Conservation (phyloP, 225 moss, liverwort and hornwort species). For the Climacium dendroides region DNA sequence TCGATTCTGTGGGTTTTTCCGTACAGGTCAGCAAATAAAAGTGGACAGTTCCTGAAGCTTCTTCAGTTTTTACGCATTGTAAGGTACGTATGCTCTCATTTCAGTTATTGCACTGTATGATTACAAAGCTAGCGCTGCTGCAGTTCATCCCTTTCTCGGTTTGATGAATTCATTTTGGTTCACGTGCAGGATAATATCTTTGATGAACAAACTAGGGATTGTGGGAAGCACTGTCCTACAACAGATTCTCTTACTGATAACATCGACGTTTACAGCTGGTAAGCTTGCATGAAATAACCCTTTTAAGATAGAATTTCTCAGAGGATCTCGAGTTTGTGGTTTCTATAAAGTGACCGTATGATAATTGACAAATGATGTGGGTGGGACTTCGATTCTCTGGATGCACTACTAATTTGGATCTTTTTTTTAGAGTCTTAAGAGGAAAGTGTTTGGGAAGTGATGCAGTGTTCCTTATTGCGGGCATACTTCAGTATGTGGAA, state of each 20-base stretch:
- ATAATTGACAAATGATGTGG: background rate
- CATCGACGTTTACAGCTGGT: slow-evolving; percentile 56
- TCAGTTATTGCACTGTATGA: background rate
- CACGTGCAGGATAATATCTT: slow-evolving; percentile 33
- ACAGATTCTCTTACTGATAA: slow-evolving; percentile 46
- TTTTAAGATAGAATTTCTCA: background rate
- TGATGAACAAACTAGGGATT: slow-evolving; percentile 36
- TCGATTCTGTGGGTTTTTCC: background rate
- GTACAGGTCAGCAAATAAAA: slow-evolving; percentile 18
- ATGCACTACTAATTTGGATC: background rate
- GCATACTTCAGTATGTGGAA: slow-evolving; percentile 78
- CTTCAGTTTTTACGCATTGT: slow-evolving; percentile 58
- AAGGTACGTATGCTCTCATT: slow-evolving; percentile 16
- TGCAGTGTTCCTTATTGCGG: slow-evolving; percentile 87
- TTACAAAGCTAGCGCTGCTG: background rate
- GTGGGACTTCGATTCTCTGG: background rate
- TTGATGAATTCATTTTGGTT: background rate
- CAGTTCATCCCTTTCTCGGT: background rate
- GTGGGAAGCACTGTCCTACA: slow-evolving; percentile 67
- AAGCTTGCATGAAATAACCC: background rate
- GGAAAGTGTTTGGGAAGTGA: background rate
- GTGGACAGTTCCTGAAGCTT: slow-evolving; percentile 36
- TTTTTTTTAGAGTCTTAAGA: background rate
- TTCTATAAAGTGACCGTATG: background rate
- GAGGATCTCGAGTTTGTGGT: background rate